Evolutionary conservation across 129 eudicot species (phyloP), one percentile per base, ranked within the genome.

Genomic region (Silybum marianum): DNA sequence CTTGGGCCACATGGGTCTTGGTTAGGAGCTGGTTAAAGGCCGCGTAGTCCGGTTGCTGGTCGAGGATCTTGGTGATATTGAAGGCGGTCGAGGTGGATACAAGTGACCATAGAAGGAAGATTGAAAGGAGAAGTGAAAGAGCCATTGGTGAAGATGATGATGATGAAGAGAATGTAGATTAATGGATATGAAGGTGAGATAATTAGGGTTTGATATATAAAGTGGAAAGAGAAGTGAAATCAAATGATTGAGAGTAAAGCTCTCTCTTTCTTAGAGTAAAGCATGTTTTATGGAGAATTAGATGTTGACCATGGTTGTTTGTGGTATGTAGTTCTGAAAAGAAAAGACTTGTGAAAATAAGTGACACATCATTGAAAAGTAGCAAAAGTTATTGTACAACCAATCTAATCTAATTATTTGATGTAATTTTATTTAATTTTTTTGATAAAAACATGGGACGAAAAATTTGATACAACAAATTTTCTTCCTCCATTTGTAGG

Each of bases 211-310:
- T 58, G 62, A 26, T 74, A 74, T 74, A 74, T 46, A 74, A 24
- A 74, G 25, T 26, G 42, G 32, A 58, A 74, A 14, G 24, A 4
- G 42, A 51, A 51, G 66, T 13, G 9, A 48, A 74, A 46, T 51
- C 67, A 71, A 48, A 74, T 74, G 78, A 74, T 74, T 42, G 78
- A 48, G 78, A 74, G 78, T 2, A 74, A 74, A 74, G 42, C 66
- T 74, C 78, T 74, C 78, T 67, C 16, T 16, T 48, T 65, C 69
- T 74, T 74, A 24, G 78, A 51, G 78, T 51, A 13, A 74, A 46
- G 78, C 78, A 74, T 18, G 42, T 74, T 74, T 74, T 74, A 58
- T 74, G 78, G 78, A 74, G 78, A 48, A 46, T 24, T 46, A 74
- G 25, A 74, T 25, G n/a, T 74, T 74, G 78, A 74, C 78, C 78